phyloP scores from a whole-genome alignment of 129 eudicot genomes.

The Lonicera japonica region DNA sequence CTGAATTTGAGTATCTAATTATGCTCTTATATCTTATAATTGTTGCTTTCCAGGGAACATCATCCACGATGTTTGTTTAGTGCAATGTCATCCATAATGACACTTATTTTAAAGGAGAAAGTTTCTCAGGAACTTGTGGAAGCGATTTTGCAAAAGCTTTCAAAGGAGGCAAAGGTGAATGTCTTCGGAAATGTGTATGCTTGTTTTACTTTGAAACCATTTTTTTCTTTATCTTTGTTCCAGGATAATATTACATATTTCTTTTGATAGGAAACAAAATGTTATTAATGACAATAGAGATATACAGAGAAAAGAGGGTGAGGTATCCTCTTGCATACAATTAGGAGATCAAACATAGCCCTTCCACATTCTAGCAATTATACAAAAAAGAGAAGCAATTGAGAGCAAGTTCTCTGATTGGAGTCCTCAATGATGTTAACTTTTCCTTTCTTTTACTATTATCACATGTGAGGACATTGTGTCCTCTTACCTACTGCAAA shows the following conservation, averaged over 20 bases:
- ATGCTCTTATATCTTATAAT: slow-evolving; percentile 6
- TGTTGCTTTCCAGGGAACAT: slow-evolving; percentile 52
- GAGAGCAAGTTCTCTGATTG: too few relatives aligned
- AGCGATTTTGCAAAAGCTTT: slow-evolving; percentile 62
- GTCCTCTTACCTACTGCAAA: too few relatives aligned
- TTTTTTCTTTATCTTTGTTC: neutral
- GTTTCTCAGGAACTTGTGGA: slow-evolving; percentile 59
- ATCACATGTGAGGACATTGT: too few relatives aligned
- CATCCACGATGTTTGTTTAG: slow-evolving; percentile 54
- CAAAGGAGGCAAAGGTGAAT: slow-evolving; percentile 64
- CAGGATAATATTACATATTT: neutral
- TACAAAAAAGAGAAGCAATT: too few relatives aligned
- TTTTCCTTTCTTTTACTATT: too few relatives aligned
- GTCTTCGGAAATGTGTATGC: slow-evolving; percentile 5
- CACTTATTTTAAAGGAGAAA: slow-evolving; percentile 60
- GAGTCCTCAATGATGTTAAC: too few relatives aligned
- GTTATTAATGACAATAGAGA: too few relatives aligned
- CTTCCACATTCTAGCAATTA: too few relatives aligned
- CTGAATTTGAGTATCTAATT: neutral
- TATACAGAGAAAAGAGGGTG: too few relatives aligned
- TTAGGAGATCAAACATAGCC: too few relatives aligned
- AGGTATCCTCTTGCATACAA: too few relatives aligned
- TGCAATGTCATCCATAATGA: slow-evolving; percentile 72
- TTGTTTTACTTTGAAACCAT: neutral
- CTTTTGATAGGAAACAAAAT: neutral